Conservation (phyloP, 2,329 filamentous ascomycete species). For the Didymella segeticola region DNA sequence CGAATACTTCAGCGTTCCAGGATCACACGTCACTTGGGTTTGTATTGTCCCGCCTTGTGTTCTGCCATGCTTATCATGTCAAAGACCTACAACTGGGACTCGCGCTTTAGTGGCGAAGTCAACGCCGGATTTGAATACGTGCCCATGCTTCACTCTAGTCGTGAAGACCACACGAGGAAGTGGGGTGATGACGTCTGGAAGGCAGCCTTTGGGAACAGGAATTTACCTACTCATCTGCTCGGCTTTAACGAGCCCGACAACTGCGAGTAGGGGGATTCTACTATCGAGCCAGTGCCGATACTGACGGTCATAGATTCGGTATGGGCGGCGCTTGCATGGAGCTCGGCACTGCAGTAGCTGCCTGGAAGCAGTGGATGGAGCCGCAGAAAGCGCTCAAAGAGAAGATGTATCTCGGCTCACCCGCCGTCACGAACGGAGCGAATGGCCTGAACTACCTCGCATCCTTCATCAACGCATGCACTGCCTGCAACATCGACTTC, state of each 20-base stretch:
- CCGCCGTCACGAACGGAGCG: slow-evolving; percentile 39
- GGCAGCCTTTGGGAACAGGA: not conserved
- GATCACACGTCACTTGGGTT: slow-evolving; percentile 60
- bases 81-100: slow-evolving; percentile 70
- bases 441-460: slow-evolving; percentile 35
- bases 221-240: slow-evolving; percentile 30
- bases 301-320: not conserved
- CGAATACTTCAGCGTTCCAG: slow-evolving; percentile 54
- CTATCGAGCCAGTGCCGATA: too few relatives aligned
- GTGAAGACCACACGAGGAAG: slow-evolving; percentile 15
- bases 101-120: slow-evolving; percentile 42
- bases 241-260: slow-evolving; percentile 48
- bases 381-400: slow-evolving; percentile 23
- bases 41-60: not conserved
- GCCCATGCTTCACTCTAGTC: slow-evolving; percentile 55
- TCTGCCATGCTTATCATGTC: not conserved
- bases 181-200: slow-evolving; percentile 30
- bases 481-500: slow-evolving; percentile 44
- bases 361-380: slow-evolving; percentile 30
- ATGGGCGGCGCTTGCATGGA: slow-evolving; percentile 36
- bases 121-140: slow-evolving; percentile 61
- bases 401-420: slow-evolving; percentile 38
- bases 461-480: slow-evolving; percentile 37
- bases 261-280: slow-evolving; percentile 35
- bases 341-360: slow-evolving; percentile 15